A percentile compares a stretch with the other conserved stretches of the same genome.
Conservation (phyloP, 1,284 basidiomycete genomes). For the Trametes hirsuta region DNA sequence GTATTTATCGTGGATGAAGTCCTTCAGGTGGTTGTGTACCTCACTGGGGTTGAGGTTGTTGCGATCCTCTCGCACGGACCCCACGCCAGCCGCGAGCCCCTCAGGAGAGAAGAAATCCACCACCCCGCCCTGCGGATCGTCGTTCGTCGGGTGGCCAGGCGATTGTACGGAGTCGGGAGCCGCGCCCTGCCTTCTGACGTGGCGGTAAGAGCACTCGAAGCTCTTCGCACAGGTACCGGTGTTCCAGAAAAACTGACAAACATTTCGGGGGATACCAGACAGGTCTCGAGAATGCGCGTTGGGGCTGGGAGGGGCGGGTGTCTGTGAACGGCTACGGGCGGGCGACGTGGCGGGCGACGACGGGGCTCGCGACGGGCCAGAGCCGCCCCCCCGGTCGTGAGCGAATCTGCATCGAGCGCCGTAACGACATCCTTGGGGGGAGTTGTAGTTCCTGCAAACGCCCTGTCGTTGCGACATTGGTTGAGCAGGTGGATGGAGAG, state of each 20-base stretch:
- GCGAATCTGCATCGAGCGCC: conserved; percentile 22
- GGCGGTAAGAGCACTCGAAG: conserved; percentile 52
- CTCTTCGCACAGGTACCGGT: conserved; percentile 50
- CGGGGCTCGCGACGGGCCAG: conserved; percentile 1
- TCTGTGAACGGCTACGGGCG: conserved; percentile 10
- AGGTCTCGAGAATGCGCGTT: background rate
- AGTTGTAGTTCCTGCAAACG: conserved; percentile 1
- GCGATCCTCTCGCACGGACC: conserved; percentile 21
- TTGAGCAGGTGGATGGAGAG: background rate
- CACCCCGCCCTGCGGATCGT: background rate
- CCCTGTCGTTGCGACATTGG: conserved; percentile 13
- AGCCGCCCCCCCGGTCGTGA: conserved; percentile 20
- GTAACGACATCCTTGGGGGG: conserved; percentile 14
- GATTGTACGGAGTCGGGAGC: background rate
- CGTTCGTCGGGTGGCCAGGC: background rate
- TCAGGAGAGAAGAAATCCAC: conserved; percentile 48
- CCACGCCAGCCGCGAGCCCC: conserved; percentile 41
- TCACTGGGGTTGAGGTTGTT: conserved; percentile 50
- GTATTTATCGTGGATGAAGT: conserved; percentile 49
- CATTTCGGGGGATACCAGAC: conserved; percentile 38
- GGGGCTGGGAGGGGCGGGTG: background rate
- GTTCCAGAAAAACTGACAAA: conserved; percentile 58
- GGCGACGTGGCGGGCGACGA: conserved; percentile 11
- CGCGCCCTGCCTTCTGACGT: conserved; percentile 34
- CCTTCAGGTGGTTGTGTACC: conserved; percentile 52